Evolutionary conservation across 257 asterid genomes (phyloP).

Genomic region (Solanum infundibuliforme): DNA sequence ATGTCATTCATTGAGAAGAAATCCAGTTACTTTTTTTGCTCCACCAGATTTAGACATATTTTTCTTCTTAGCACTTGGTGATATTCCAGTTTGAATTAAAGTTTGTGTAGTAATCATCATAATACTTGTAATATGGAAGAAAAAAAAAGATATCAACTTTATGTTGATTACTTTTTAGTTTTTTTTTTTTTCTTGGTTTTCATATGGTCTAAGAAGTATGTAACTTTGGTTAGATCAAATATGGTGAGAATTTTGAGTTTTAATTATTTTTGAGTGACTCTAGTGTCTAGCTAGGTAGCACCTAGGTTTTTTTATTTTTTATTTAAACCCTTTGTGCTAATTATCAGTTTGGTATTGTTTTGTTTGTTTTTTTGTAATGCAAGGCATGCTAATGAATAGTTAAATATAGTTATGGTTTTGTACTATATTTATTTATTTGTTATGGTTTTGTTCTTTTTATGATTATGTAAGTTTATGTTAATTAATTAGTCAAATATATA

Average conservation of each 20-base stretch:
- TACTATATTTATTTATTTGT: not conserved
- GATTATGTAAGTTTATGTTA: not conserved
- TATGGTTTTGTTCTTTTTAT: not conserved
- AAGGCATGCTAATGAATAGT: not conserved
- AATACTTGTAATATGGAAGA: not conserved
- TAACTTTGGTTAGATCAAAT: not conserved
- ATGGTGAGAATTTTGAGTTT: not conserved
- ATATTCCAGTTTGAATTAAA: conserved; percentile 30
- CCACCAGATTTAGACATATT: conserved; percentile 71
- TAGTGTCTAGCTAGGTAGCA: not conserved
- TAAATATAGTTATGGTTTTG: not conserved
- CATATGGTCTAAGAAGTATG: not conserved
- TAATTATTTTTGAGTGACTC: not conserved
- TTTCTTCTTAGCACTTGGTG: conserved; percentile 48
- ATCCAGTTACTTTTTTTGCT: conserved; percentile 37
- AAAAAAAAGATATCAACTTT: not conserved
- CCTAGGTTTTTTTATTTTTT: not conserved
- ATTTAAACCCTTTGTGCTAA: not conserved
- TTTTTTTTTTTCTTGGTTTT: not conserved
- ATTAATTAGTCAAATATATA: not conserved
- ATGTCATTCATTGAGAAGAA: conserved; percentile 23
- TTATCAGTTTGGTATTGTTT: not conserved
- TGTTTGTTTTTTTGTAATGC: not conserved
- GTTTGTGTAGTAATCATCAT: not conserved
- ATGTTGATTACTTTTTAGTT: not conserved